phyloP scores from a whole-genome alignment of 768 basidiomycete species.

The Strobilomyces dryophilus region DNA sequence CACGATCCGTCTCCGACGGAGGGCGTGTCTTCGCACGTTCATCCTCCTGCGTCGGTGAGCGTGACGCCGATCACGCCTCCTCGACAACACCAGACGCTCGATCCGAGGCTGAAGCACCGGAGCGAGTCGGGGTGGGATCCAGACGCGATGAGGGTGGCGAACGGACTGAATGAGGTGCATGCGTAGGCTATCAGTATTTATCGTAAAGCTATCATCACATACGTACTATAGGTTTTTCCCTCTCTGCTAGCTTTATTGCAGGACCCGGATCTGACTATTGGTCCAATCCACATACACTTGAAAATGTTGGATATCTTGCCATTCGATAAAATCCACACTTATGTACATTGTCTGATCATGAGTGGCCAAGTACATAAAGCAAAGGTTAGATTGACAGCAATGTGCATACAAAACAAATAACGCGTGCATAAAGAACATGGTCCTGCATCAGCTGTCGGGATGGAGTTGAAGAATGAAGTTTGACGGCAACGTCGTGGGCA shows the following conservation, averaged over 20 bases:
- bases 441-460: too few relatives aligned
- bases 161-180: constrained; percentile 18
- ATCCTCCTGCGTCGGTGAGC: constrained; percentile 24
- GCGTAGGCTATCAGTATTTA: constrained; percentile 12
- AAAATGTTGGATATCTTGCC: not conserved
- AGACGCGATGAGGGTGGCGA: constrained; percentile 12
- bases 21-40: constrained; percentile 26
- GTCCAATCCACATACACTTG: not conserved
- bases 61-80: constrained; percentile 32
- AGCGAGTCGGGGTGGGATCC: constrained; percentile 26
- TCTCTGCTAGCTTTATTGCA: not conserved
- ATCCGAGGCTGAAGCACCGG: constrained; percentile 30
- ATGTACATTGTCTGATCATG: too few relatives aligned
- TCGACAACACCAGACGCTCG: constrained; percentile 18
- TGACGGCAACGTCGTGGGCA: not conserved
- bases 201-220: constrained; percentile 18
- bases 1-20: constrained; percentile 32
- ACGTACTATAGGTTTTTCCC: not conserved
- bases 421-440: not conserved
- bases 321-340: too few relatives aligned
- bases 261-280: not conserved
- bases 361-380: not conserved
- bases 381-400: not conserved
- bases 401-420: not conserved
- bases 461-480: not conserved